These are phyloP conservation scores for Fusarium pseudoanthophilum DNA, from an alignment of 2,329 filamentous ascomycete genomes.

Conservation along the genomic window DNA sequence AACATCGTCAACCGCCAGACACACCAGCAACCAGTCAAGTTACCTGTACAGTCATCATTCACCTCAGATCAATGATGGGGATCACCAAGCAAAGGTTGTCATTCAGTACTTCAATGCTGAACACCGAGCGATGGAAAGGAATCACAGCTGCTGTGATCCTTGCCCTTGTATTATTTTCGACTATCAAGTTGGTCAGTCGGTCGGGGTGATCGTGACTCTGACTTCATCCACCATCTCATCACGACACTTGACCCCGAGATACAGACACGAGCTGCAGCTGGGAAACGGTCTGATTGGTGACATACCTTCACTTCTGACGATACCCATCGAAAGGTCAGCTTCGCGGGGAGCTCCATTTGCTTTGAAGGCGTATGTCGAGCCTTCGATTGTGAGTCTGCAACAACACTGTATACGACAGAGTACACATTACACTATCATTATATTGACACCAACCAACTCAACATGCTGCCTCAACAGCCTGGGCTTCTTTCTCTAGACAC, in stretches of 20 bases:
- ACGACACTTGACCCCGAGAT: neutral
- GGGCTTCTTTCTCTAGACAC: neutral
- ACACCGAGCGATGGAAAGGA: too few species aligned
- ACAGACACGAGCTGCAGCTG: accelerated
- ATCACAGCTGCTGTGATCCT: too few species aligned
- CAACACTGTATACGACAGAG: neutral
- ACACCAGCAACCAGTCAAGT: neutral
- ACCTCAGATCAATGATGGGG: neutral
- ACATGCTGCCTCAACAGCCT: accelerated
- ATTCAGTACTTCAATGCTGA: too few species aligned
- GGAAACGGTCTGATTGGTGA: neutral
- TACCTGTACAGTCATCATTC: accelerated
- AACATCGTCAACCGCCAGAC: neutral
- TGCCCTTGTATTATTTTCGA: too few species aligned
- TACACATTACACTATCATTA: neutral
- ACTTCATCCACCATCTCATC: neutral
- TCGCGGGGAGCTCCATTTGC: neutral
- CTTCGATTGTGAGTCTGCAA: accelerated
- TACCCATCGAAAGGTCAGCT: neutral
- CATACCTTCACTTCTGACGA: neutral
- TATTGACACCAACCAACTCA: neutral
- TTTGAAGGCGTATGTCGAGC: neutral
- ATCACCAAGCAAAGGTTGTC: too few species aligned
- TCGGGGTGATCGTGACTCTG: neutral
- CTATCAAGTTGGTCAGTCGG: neutral